Evolutionary conservation across 768 basidiomycete species (phyloP), one percentile per base, ranked within the genome.

Genomic region (Pleurotus giganteus): DNA sequence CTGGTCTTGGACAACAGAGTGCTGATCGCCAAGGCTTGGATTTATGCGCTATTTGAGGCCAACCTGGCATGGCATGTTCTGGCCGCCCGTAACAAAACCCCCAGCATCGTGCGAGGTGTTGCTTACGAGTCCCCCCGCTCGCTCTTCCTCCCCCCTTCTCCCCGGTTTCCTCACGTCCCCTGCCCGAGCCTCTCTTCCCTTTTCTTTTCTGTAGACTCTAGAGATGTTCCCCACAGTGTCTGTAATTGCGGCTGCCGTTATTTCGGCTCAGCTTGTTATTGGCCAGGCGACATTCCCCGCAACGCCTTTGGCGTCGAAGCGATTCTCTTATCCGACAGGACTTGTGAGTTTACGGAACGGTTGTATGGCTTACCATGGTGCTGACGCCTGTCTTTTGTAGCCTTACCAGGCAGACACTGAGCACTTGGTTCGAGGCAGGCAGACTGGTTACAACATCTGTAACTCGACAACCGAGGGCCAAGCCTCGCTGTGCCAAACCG

Each of bases 401-500:
- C 83, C 83, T 2, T 75, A 79, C 61, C 72, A 82, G 65, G 81
- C 71, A 27, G 76, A 80, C 46, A 66, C 75, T 44, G 68, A 69
- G 57, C 69, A 60, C 17, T 44, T 70, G 37, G 63, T 65, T 19
- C 83, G 86, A 57, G 86, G 86, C 4, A 63, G 70, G 15, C 85
- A 86, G 59, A 58, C 56, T 15, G 85, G 85, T 13, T 82, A 83
- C 73, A 84, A 83, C 65, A 60, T 69, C 5, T 85, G 83, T 68
- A 83, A 84, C 67, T 72, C 77, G 1, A 80, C 79, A 27, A 85
- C 85, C 5, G 71, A 82, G 64, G 75, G 72, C 57, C 81, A 75
- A 53, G 24, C 71, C 2, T 86, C 85, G 0, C 60, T 76, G n/a
- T 86, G 84, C 64, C 84, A 86, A 65, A 86, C 85, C 1, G 61